Base-by-base conservation (phyloP, 371 early-diverging fungal genomes). In the Conidiobolus incongruus region DNA sequence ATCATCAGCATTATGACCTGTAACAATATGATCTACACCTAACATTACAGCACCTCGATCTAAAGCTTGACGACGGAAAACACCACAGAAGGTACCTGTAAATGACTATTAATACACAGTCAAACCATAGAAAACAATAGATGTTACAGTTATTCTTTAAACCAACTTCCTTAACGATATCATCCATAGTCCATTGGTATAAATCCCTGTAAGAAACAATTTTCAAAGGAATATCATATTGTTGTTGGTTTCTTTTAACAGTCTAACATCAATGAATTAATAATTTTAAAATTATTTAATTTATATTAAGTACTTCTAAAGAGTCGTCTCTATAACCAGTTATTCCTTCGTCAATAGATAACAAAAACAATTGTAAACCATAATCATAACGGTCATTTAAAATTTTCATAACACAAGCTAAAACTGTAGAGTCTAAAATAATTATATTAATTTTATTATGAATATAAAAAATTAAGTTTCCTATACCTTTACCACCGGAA, bases 1-100 rank as follows among this genome's bases (percentile, higher is more conserved):
- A 67, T 99, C 99, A 61, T 99, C 99, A 1, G 99, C 99, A 69
- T 99, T 99, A 53, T 99, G 99, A 5, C 99, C 99, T 0, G 98
- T 98, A 4, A 96, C 93, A 52, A 99, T 93, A 55, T 89, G 94
- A 53, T 93, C 77, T 0, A 86, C 91, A 15, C 76, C 72, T 31
- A 96, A 65, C 71, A 85, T 67, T 40, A 74, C 71, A 7, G 98
- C 91, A 6, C 98, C 99, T 38, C 96, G 72, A 52, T 99, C 99
- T 44, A 99, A 62, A 20, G 98, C 98, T 56, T 98, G 96, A 32
- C 99, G 70, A 47, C 99, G 78, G 56, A 99, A 98, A 15, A 96
- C 95, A 35, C 99, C 99, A 54, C 99, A 99, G 53, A 93, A 98
- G 8, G 98, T 98, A 53, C 72, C 70, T 71, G 24, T 26, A 24